Percentiles rank a stretch among this genome's conserved stretches.
phyloP scores from a whole-genome alignment of 78 protist genomes.

The Pelomyxa schiedti region DNA sequence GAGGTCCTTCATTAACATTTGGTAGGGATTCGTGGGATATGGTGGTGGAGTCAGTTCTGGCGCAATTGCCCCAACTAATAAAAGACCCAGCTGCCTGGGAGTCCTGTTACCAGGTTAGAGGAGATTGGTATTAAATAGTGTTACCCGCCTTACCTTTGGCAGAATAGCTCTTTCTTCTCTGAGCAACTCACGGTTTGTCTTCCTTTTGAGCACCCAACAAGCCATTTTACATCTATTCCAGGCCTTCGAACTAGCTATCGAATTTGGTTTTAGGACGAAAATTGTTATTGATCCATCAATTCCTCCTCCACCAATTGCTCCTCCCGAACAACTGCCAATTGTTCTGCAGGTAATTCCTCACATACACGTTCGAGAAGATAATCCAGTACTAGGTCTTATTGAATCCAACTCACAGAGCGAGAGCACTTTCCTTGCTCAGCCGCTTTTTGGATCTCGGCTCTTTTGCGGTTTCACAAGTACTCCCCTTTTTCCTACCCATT shows the following conservation, averaged over 20 bases:
- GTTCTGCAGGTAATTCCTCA: slow-evolving; percentile 89
- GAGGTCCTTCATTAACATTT: background rate
- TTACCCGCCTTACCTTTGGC: background rate
- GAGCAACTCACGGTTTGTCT: slow-evolving; percentile 74
- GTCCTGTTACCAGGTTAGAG: background rate
- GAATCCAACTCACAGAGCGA: slow-evolving; percentile 73
- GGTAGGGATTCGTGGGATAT: slow-evolving; percentile 83
- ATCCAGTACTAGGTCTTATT: no score
- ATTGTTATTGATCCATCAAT: no score
- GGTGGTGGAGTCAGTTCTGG: slow-evolving; percentile 71
- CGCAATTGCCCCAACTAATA: slow-evolving; percentile 57
- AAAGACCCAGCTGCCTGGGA: slow-evolving; percentile 35
- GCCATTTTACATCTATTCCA: no score
- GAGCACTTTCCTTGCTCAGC: slow-evolving; percentile 83
- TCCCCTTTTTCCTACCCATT: background rate
- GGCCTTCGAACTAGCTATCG: slow-evolving; percentile 84
- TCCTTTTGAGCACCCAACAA: no score
- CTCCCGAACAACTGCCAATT: slow-evolving; percentile 92
- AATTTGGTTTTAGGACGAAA: slow-evolving; percentile 48
- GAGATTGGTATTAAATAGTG: background rate
- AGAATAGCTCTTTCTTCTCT: slow-evolving; percentile 65
- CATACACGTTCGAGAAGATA: slow-evolving; percentile 9
- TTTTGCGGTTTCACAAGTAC: slow-evolving; percentile 80
- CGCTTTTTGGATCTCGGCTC: slow-evolving; percentile 84
- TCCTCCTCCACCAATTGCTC: background rate